A percentile compares a stretch with the other conserved stretches of the same genome.
phyloP scores from a whole-genome alignment of 176 grass and related monocot species.

The Bonia amplexicaulis region DNA sequence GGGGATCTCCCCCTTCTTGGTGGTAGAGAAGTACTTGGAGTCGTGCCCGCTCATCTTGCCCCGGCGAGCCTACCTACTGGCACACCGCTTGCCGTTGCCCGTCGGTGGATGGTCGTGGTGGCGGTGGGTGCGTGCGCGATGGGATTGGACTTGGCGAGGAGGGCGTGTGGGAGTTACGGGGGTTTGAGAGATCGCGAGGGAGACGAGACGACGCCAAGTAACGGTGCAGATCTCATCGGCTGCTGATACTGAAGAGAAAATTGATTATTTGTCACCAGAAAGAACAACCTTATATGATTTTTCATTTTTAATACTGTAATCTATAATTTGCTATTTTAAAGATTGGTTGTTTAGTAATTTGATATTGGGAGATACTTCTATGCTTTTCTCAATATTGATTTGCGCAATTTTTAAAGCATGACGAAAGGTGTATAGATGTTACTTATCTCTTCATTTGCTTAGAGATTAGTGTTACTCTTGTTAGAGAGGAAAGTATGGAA shows the following conservation, averaged over 20 bases:
- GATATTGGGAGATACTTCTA: no score
- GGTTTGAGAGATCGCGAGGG: neutral
- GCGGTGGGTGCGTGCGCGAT: neutral
- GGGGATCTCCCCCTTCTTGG: constrained; percentile 99
- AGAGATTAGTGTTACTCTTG: no score
- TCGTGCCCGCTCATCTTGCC: constrained; percentile 96
- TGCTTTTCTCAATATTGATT: no score
- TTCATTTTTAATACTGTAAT: no score
- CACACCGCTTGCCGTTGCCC: constrained; percentile 6
- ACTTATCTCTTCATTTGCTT: no score
- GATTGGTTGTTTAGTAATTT: no score
- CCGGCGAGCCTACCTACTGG: constrained; percentile 19
- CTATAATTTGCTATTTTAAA: no score
- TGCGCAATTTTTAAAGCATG: no score
- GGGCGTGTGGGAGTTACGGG: neutral
- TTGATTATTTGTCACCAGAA: no score
- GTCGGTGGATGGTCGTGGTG: constrained; percentile 8
- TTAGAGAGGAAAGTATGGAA: no score
- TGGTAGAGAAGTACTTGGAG: constrained; percentile 99
- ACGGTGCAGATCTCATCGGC: constrained; percentile 31
- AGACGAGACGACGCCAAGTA: neutral
- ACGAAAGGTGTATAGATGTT: no score
- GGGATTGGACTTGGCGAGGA: constrained; percentile 1
- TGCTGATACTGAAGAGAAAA: neutral
- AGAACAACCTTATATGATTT: no score